Evolutionary conservation across 164 flowering plant genomes (phyloP).

Genomic region (Litsea cubeba): DNA sequence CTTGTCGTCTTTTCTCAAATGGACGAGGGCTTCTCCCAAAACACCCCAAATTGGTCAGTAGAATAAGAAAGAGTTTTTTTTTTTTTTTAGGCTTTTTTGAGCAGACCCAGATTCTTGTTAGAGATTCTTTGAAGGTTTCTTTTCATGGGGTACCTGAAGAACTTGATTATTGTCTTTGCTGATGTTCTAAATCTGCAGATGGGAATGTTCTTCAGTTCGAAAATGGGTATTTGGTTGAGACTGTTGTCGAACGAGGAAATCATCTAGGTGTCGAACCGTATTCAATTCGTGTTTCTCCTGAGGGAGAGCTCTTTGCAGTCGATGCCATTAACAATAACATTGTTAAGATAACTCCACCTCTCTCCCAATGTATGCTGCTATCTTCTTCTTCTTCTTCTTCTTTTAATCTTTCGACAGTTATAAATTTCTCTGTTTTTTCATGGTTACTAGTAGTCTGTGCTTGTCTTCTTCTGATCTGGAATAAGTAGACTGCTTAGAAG

Average conservation of each 20-base stretch:
- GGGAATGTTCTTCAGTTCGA: slow-evolving; percentile 82
- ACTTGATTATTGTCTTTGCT: neutral
- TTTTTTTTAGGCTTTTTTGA: neutral
- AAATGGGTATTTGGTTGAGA: slow-evolving; percentile 90
- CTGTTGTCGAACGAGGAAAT: slow-evolving; percentile 77
- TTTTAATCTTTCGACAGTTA: neutral
- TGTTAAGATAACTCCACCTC: slow-evolving; percentile 81
- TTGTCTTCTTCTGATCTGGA: neutral
- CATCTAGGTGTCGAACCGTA: slow-evolving; percentile 90
- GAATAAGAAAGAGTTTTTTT: neutral
- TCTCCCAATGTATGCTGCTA: slow-evolving; percentile 73
- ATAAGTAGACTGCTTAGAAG: neutral
- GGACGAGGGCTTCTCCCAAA: slow-evolving; percentile 74
- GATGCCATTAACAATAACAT: slow-evolving; percentile 84
- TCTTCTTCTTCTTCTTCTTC: neutral
- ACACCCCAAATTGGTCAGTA: slow-evolving; percentile 58
- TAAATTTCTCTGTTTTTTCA: neutral
- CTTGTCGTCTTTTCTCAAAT: slow-evolving; percentile 66
- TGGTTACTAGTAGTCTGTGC: neutral
- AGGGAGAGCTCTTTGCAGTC: slow-evolving; percentile 91
- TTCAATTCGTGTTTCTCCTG: slow-evolving; percentile 69
- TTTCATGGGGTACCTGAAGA: slow-evolving; percentile 3
- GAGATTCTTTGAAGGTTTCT: slow-evolving; percentile 4
- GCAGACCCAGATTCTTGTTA: slow-evolving; percentile 14
- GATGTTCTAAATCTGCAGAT: slow-evolving; percentile 38